Percentiles rank a stretch among this genome's conserved stretches.
phyloP scores from a whole-genome alignment of 306 rosid species.

The Lablab purpureus region DNA sequence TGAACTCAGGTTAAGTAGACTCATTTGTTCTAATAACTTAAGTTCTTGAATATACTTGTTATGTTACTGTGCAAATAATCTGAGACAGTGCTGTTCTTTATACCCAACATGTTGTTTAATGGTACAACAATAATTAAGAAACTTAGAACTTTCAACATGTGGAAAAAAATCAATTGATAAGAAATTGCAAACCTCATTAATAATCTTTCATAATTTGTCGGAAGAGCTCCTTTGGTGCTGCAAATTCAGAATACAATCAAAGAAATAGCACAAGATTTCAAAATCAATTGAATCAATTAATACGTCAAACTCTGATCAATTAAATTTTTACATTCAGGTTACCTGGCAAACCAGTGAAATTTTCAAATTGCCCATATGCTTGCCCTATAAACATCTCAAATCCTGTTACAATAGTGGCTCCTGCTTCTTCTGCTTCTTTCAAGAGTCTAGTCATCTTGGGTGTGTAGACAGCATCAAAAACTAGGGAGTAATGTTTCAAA shows the following conservation, averaged over 20 bases:
- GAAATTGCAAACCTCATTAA: conserved; percentile 63
- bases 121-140: too few species aligned
- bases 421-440: conserved; percentile 88
- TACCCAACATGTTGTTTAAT: too few species aligned
- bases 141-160: conserved; percentile 14
- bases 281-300: conserved; percentile 37
- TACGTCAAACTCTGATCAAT: not conserved
- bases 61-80: too few species aligned
- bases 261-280: conserved; percentile 21
- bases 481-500: conserved; percentile 71
- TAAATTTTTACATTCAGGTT: conserved; percentile 36
- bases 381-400: conserved; percentile 91
- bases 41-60: too few species aligned
- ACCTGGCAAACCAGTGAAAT: conserved; percentile 90
- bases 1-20: too few species aligned
- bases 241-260: conserved; percentile 43
- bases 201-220: conserved; percentile 62
- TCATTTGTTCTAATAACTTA: too few species aligned
- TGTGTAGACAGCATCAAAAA: conserved; percentile 91
- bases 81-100: too few species aligned
- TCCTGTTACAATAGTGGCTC: conserved; percentile 78
- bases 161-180: conserved; percentile 29
- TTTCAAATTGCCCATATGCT: conserved; percentile 83
- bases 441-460: conserved; percentile 87
- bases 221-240: conserved; percentile 88